phyloP scores from a whole-genome alignment of 495 filamentous ascomycete genomes.

The Tuber aestivum region DNA sequence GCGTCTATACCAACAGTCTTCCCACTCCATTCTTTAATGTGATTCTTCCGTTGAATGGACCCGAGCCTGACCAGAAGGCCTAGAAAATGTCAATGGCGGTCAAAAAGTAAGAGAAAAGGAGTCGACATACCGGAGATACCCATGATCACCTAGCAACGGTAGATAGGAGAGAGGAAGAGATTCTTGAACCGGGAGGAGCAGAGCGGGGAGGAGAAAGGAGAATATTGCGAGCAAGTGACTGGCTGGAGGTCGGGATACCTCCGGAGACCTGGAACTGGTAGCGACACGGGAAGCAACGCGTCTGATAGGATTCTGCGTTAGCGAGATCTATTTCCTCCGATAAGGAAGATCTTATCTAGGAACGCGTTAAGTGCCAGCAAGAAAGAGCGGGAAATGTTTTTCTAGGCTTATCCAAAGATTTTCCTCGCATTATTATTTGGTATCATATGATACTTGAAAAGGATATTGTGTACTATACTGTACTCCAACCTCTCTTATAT shows the following conservation, averaged over 20 bases:
- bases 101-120: not conserved
- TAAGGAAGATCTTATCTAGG: not conserved
- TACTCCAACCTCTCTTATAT: not conserved
- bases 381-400: not conserved
- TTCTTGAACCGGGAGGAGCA: not conserved
- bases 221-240: not conserved
- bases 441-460: not conserved
- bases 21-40: slow-evolving; percentile 79
- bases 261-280: not conserved
- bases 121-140: slow-evolving; percentile 1
- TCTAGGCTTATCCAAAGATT: not conserved
- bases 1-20: slow-evolving; percentile 89
- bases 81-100: slow-evolving; percentile 41
- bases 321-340: not conserved
- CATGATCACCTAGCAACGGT: not conserved
- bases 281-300: not conserved
- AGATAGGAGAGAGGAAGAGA: not conserved
- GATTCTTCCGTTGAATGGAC: slow-evolving; percentile 84
- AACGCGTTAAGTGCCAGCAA: not conserved
- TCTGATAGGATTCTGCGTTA: not conserved
- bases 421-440: not conserved
- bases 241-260: not conserved
- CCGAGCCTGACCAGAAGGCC: slow-evolving; percentile 88
- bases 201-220: not conserved
- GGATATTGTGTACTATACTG: not conserved